Conservation (phyloP, 1,284 basidiomycete genomes). For the Apiotrichum mycotoxinovorans region DNA sequence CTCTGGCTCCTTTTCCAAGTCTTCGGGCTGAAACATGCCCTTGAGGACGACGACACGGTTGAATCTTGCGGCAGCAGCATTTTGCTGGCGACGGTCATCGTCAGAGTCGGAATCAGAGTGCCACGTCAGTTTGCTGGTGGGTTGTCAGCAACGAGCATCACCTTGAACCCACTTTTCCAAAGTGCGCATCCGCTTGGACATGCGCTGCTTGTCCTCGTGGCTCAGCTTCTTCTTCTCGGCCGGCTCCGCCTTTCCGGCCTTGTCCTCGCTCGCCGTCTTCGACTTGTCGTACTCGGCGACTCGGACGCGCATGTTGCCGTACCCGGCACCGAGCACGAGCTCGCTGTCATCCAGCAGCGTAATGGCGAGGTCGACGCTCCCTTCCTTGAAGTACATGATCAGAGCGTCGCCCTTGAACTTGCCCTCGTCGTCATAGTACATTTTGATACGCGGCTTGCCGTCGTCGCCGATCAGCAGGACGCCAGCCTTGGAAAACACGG, state of each 20-base stretch:
- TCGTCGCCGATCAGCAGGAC: conserved; percentile 87
- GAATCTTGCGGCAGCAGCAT: conserved; percentile 54
- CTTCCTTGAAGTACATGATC: conserved; percentile 96
- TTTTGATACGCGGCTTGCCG: conserved; percentile 83
- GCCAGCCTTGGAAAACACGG: conserved; percentile 84
- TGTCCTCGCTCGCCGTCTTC: conserved; percentile 63
- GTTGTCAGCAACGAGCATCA: neutral
- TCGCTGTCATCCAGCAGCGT: conserved; percentile 89
- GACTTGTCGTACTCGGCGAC: conserved; percentile 70
- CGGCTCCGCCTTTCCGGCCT: conserved; percentile 58
- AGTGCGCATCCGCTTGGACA: conserved; percentile 73
- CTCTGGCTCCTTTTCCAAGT: conserved; percentile 81
- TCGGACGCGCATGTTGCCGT: conserved; percentile 72
- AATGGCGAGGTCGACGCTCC: conserved; percentile 81
- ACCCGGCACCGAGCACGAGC: conserved; percentile 67
- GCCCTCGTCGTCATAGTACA: conserved; percentile 88
- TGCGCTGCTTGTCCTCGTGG: conserved; percentile 74
- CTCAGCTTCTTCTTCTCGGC: conserved; percentile 59
- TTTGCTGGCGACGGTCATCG: conserved; percentile 7
- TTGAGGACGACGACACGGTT: conserved; percentile 83
- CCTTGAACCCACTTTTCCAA: conserved; percentile 68
- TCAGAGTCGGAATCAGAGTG: conserved; percentile 41
- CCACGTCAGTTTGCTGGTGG: conserved; percentile 46
- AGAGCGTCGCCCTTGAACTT: conserved; percentile 91
- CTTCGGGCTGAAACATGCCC: conserved; percentile 87